Evolutionary conservation across 345 rosid genomes (phyloP).

Genomic region (Moringa oleifera): DNA sequence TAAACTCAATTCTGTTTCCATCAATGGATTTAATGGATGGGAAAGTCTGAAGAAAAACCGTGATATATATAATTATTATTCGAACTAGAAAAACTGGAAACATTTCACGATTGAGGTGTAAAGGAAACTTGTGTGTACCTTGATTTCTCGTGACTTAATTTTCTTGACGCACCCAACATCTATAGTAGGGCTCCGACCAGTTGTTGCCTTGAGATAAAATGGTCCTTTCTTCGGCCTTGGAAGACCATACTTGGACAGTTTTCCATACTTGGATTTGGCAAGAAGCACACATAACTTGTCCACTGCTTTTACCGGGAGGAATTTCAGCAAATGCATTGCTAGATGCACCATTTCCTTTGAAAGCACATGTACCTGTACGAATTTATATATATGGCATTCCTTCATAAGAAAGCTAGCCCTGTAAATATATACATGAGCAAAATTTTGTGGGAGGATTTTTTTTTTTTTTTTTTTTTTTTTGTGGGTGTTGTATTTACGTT

Average conservation of each 20-base stretch:
- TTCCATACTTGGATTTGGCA: slow-evolving; percentile 15
- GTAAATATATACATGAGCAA: background rate
- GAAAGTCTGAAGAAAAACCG: slow-evolving; percentile 20
- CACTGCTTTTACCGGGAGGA: slow-evolving; percentile 21
- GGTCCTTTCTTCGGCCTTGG: slow-evolving; percentile 36
- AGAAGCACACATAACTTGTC: slow-evolving; percentile 24
- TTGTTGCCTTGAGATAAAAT: slow-evolving; percentile 24
- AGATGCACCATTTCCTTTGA: slow-evolving; percentile 26
- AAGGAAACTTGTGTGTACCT: slow-evolving; percentile 11
- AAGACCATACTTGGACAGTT: slow-evolving; percentile 35
- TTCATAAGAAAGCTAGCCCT: too few relatives aligned
- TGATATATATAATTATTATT: background rate
- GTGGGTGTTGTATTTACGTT: too few relatives aligned
- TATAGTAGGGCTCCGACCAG: slow-evolving; percentile 45
- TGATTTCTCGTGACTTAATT: slow-evolving; percentile 34
- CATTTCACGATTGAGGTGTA: background rate
- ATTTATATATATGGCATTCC: background rate
- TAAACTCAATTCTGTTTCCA: slow-evolving; percentile 24
- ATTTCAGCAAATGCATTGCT: slow-evolving; percentile 23
- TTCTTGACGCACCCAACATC: slow-evolving; percentile 41
- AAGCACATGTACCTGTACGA: slow-evolving; percentile 28
- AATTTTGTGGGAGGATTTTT: background rate
- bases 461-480: too few relatives aligned
- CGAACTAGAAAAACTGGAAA: background rate
- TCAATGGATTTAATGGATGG: slow-evolving; percentile 26